Evolutionary conservation across 768 basidiomycete species (phyloP).

Genomic region (Lyophyllum semitale): DNA sequence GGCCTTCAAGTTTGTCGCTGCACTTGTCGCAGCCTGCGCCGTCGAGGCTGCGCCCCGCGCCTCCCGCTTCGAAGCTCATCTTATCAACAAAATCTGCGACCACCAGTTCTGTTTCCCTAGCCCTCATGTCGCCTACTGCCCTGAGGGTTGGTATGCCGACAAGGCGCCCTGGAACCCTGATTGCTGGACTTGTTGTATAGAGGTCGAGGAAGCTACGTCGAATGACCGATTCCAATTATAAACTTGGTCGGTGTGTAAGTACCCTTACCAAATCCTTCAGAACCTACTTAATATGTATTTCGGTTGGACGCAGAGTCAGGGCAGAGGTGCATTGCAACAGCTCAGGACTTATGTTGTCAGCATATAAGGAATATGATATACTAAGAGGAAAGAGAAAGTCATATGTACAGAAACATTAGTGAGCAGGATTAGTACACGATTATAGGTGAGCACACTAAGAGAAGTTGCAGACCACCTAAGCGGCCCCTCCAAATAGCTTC

Average conservation of each 20-base stretch:
- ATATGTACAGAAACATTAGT: neutral
- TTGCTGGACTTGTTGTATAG: neutral
- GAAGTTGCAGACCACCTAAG: neutral
- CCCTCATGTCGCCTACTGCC: neutral
- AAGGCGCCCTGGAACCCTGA: neutral
- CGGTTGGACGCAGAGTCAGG: too few species aligned
- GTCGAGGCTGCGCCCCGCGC: neutral
- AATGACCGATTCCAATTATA: too few species aligned
- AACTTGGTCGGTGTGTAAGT: too few species aligned
- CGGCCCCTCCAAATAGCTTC: constrained; percentile 18
- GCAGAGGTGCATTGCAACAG: too few species aligned
- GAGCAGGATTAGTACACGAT: neutral
- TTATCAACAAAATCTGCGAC: neutral
- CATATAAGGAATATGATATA: too few species aligned
- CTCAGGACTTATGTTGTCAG: too few species aligned
- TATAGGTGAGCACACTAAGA: neutral
- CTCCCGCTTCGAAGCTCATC: neutral
- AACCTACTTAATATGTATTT: too few species aligned
- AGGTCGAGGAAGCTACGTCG: too few species aligned
- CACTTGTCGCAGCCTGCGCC: neutral
- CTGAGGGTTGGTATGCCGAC: neutral
- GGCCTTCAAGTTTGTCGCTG: neutral
- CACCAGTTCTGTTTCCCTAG: neutral
- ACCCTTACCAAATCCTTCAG: too few species aligned
- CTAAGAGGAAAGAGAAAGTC: too few species aligned